Evolutionary conservation across 352 stramenopile genomes (phyloP).

Genomic region (Globisporangium lucens): DNA sequence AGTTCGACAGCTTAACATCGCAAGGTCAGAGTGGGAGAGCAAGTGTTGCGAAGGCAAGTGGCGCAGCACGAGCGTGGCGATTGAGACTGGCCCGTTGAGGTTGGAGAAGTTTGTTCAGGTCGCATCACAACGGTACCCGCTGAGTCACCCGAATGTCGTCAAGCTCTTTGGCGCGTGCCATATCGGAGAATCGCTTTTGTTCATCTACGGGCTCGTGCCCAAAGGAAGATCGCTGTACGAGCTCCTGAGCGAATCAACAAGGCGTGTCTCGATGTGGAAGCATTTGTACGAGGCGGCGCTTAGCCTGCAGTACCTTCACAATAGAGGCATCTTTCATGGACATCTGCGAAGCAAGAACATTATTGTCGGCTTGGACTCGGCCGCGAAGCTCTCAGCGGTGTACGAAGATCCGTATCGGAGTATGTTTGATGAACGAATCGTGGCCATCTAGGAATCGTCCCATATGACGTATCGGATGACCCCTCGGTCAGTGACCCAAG

Average conservation of each 20-base stretch:
- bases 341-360: background rate
- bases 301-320: background rate
- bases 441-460: too few relatives aligned
- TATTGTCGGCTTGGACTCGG: background rate
- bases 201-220: background rate
- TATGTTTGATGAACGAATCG: too few relatives aligned
- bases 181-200: background rate
- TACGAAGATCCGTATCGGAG: background rate
- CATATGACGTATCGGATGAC: background rate
- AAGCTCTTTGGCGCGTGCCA: background rate
- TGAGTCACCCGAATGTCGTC: background rate
- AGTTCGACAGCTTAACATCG: conserved; percentile 1
- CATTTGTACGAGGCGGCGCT: background rate
- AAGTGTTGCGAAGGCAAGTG: background rate
- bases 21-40: background rate
- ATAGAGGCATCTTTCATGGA: background rate
- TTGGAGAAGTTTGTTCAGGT: background rate
- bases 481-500: too few relatives aligned
- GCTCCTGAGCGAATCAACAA: background rate
- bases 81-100: background rate
- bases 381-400: background rate
- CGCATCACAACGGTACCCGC: background rate
- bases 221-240: background rate
- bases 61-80: background rate
- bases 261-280: background rate